Evolutionary conservation across 2,329 filamentous ascomycete genomes (phyloP), one percentile per base, ranked within the genome.

Genomic region (Penicillium sp.): DNA sequence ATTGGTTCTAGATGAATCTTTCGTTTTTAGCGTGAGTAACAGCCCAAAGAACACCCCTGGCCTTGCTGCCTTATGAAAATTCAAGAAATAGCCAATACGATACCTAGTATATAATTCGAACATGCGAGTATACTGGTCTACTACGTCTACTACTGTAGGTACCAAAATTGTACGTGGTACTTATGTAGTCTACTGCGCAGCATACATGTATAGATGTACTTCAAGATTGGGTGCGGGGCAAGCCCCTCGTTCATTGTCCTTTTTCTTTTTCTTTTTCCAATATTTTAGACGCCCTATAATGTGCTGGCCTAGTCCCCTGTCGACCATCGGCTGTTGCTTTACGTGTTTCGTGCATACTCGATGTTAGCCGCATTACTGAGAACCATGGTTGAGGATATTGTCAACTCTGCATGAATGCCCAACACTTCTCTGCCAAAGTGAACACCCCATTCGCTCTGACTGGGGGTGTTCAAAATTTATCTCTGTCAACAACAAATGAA

Each of bases 321-420:
- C 48, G 50, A 54, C 45, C 42, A 48, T 57, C 54, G 53, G 46
- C 53, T 56, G 51, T 46, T 58, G 23, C 46, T 21, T 45, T 56
- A 57, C 54, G 45, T 58, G 54, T 62, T 64, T 57, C 56, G 50
- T 57, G 52, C 49, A 46, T 56, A 51, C 45, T 45, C 42, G 38
- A 58, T 57, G 51, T 63, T 64, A 66, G 63, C 64, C 64, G 65
- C 62, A 67, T 60, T 52, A 40, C 50, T 53, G 54, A 46, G 62
- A 64, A 66, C 62, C 60, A 61, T 57, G 58, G 56, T 62, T 63
- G 62, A 62, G 46, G 61, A 67, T 71, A 59, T 38, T 47, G 41
- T 47, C 33, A n/a, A 46, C 71, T 71, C 75, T 67, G 75, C 67
- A 74, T 74, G 70, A 71, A 70, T 77, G 75, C 75, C 74, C 75